phyloP scores from a whole-genome alignment of 2,329 filamentous ascomycete species.

The Talaromyces islandicus region DNA sequence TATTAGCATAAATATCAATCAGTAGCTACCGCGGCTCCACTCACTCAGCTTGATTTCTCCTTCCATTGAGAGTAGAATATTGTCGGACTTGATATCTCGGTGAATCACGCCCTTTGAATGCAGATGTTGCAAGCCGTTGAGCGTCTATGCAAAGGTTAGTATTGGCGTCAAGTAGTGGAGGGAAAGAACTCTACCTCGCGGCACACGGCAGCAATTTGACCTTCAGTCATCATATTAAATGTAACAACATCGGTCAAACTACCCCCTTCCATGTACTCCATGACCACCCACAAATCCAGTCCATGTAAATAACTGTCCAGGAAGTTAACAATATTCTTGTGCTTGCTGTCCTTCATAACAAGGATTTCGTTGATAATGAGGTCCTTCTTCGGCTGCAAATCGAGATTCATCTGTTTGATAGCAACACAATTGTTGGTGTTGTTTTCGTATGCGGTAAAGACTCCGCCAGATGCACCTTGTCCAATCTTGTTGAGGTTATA shows the following conservation, averaged over 20 bases:
- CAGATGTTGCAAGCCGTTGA: constrained; percentile 86
- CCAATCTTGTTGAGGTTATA: constrained; percentile 89
- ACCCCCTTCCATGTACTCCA: constrained; percentile 99
- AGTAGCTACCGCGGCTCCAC: constrained; percentile 30
- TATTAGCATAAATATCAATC: constrained; percentile 14
- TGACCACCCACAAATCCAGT: constrained; percentile 95
- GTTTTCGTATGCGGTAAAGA: constrained; percentile 84
- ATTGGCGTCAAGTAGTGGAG: background rate
- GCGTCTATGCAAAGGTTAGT: constrained; percentile 48
- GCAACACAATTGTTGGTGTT: constrained; percentile 83
- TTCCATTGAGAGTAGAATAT: constrained; percentile 87
- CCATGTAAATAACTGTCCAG: constrained; percentile 91
- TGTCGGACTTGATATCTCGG: constrained; percentile 98
- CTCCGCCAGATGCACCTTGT: constrained; percentile 92
- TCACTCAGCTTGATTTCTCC: constrained; percentile 96
- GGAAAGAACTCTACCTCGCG: constrained; percentile 56
- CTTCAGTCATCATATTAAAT: constrained; percentile 98
- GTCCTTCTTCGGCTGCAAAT: constrained; percentile 98
- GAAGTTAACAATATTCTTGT: constrained; percentile 98
- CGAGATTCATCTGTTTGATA: constrained; percentile 99
- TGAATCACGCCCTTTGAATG: constrained; percentile 98
- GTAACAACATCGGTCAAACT: constrained; percentile 97
- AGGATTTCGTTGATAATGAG: constrained; percentile 98
- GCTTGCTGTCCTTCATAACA: constrained; percentile 98
- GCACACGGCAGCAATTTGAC: constrained; percentile 93